Evolutionary conservation across 768 basidiomycete genomes (phyloP).

Genomic region (Pisolithus marmoratus): DNA sequence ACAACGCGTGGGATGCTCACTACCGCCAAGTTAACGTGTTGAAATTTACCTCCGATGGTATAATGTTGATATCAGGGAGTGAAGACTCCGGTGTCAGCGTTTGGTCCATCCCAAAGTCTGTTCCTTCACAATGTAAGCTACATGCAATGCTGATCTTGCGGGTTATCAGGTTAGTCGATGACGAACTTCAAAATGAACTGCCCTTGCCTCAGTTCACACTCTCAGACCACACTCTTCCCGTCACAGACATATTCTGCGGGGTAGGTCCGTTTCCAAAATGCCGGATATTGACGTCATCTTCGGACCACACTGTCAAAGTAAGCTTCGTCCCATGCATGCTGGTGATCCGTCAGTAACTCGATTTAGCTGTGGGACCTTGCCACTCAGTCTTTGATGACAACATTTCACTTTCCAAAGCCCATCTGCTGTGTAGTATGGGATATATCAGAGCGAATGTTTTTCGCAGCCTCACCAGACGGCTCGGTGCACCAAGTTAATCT

Average conservation of each 20-base stretch:
- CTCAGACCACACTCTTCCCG: conserved; percentile 87
- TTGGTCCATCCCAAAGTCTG: conserved; percentile 85
- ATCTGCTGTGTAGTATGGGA: conserved; percentile 73
- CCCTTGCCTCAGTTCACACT: conserved; percentile 74
- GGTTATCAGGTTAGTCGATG: conserved; percentile 62
- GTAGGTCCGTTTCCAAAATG: conserved; percentile 73
- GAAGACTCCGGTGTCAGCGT: conserved; percentile 88
- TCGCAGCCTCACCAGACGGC: conserved; percentile 74
- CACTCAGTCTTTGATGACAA: conserved; percentile 70
- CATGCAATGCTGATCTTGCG: conserved; percentile 8
- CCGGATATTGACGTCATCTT: conserved; percentile 71
- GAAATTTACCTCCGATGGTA: conserved; percentile 78
- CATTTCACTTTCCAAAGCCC: conserved; percentile 81
- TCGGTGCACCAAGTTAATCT: conserved; percentile 77
- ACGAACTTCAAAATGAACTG: conserved; percentile 67
- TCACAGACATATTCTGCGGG: conserved; percentile 79
- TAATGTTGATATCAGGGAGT: conserved; percentile 76
- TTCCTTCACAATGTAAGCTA: conserved; percentile 12
- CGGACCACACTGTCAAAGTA: conserved; percentile 92
- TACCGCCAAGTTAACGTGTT: conserved; percentile 85
- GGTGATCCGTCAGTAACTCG: conserved; percentile 9
- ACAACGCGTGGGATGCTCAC: conserved; percentile 91
- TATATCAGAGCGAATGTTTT: conserved; percentile 80
- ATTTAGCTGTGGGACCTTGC: conserved; percentile 75
- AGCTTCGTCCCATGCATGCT: conserved; percentile 10